Conservation (phyloP, 2,329 filamentous ascomycete genomes). For the Sporothrix sp. region DNA sequence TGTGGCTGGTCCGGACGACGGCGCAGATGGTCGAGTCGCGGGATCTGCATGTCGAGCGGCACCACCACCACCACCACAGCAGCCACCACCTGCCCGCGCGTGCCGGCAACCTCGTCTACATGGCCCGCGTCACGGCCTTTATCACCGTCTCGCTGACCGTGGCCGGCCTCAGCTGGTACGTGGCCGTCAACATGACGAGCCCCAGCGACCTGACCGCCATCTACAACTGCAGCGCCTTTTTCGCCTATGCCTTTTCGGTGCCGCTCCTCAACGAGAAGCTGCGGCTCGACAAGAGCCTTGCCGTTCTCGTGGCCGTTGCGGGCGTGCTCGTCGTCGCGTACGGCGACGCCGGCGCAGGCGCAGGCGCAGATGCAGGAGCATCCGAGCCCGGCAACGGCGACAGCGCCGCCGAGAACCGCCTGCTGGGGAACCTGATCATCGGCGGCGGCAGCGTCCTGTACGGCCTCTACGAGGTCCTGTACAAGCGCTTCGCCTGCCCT, state of each 20-base stretch:
- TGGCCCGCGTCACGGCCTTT: constrained; percentile 67
- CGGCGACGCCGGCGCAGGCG: constrained; percentile 46
- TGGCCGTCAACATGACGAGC: constrained; percentile 87
- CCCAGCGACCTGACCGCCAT: constrained; percentile 93
- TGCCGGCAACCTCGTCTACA: constrained; percentile 41
- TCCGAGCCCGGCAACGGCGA: constrained; percentile 26
- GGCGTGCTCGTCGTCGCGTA: constrained; percentile 95
- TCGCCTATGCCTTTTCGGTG: constrained; percentile 94
- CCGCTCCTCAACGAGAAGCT: constrained; percentile 79
- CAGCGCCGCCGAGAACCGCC: constrained; percentile 46
- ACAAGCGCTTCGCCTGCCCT: constrained; percentile 87
- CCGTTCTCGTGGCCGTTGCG: constrained; percentile 75
- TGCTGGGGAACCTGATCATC: constrained; percentile 85
- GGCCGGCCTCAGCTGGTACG: constrained; percentile 88
- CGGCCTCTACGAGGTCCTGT: constrained; percentile 93
- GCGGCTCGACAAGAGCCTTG: constrained; percentile 72
- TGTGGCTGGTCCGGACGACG: constrained; percentile 41
- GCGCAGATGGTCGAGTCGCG: constrained; percentile 77
- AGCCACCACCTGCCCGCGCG: background rate
- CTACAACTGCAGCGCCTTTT: constrained; percentile 98
- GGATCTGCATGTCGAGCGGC: constrained; percentile 45
- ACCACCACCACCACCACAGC: background rate
- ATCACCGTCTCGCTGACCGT: constrained; percentile 81
- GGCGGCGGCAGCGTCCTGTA: constrained; percentile 86
- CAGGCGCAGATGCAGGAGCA: too few species aligned